Percentiles rank a stretch among this genome's conserved stretches.
These are phyloP conservation scores for Pleomassaria siparia DNA, from an alignment of 2,329 filamentous ascomycete species.

Conservation along the genomic window DNA sequence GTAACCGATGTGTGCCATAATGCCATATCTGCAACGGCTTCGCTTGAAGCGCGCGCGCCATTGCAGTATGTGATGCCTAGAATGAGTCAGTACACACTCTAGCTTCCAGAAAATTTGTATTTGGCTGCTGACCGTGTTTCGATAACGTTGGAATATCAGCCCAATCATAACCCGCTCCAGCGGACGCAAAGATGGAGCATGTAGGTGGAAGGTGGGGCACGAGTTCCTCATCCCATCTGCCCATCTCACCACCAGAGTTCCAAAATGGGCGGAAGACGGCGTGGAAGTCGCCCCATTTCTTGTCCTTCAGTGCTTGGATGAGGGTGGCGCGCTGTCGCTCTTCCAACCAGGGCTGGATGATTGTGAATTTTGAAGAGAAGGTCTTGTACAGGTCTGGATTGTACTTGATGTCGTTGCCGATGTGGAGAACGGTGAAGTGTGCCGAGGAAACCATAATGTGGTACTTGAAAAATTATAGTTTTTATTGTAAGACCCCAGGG, in stretches of 20 bases:
- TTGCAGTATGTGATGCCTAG: slow-evolving; percentile 48
- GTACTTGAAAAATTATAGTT: too few relatives aligned
- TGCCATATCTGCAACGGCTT: slow-evolving; percentile 71
- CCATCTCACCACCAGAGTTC: slow-evolving; percentile 60
- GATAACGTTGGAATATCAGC: slow-evolving; percentile 46
- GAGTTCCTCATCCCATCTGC: slow-evolving; percentile 59
- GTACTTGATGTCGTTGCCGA: slow-evolving; percentile 41
- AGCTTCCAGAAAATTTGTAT: not conserved
- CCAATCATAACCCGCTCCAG: slow-evolving; percentile 62
- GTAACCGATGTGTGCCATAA: slow-evolving; percentile 45
- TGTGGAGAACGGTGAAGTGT: slow-evolving; percentile 34
- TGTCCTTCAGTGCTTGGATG: slow-evolving; percentile 30
- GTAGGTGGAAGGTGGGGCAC: slow-evolving; percentile 55
- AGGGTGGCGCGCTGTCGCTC: slow-evolving; percentile 36
- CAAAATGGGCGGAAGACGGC: slow-evolving; percentile 58
- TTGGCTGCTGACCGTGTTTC: slow-evolving; percentile 4
- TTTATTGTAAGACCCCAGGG: too few relatives aligned
- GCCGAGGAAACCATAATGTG: not conserved
- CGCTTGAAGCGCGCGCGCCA: slow-evolving; percentile 57
- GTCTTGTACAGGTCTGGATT: slow-evolving; percentile 36
- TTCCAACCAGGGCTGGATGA: slow-evolving; percentile 13
- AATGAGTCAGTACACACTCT: slow-evolving; percentile 53
- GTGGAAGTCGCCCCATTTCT: slow-evolving; percentile 39
- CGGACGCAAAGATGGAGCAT: slow-evolving; percentile 56
- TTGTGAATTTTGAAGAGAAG: slow-evolving; percentile 30